Evolutionary conservation across 2,329 filamentous ascomycete genomes (phyloP), one percentile per base, ranked within the genome.

Genomic region (Epichloe brachyelytri): DNA sequence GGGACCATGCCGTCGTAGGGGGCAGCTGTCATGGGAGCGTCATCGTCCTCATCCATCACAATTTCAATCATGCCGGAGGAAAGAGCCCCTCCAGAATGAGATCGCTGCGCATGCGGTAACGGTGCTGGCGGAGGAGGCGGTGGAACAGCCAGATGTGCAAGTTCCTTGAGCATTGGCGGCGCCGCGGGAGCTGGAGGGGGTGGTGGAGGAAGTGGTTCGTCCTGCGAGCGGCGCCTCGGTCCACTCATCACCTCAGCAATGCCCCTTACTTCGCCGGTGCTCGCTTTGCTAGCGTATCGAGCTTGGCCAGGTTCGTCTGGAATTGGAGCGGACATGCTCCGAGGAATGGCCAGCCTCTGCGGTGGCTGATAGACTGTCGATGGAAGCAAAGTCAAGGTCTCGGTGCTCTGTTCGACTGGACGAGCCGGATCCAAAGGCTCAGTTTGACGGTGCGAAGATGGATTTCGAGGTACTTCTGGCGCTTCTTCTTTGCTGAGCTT

Each of bases 51-150:
- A 56, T 83, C 79, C 75, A 81, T 80, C 47, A 84, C 78, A 54
- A 84, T 80, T 62, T 84, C 80, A 56, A 84, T 82, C 59, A 79
- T 75, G 4, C 76, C 79, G 0, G 77, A 75, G 7, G 71, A 72
- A 15, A 71, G 57, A 2, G 71, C 71, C 53, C 75, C 71, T 54
- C 73, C 70, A 44, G 74, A 61, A 7, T 68, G 66, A 2, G 68
- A 63, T 58, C 36, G 68, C 64, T 43, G 67, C 60, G 44, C 67
- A 48, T 72, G 67, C 0, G 76, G 76, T 4, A 82, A 64, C 1
- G 80, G 80, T 1, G 78, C 74, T 0, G 79, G 80, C 1, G 80
- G 80, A 0, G 80, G 80, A 0, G 80, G 79, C 1, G 80, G 80
- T 1, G 79, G 79, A 22, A 67, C 70, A 20, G 78, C 78, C 26